These are phyloP conservation scores for Nakaseomyces uthaithaninus DNA, from an alignment of 1,139 yeast species.

Conservation along the genomic window DNA sequence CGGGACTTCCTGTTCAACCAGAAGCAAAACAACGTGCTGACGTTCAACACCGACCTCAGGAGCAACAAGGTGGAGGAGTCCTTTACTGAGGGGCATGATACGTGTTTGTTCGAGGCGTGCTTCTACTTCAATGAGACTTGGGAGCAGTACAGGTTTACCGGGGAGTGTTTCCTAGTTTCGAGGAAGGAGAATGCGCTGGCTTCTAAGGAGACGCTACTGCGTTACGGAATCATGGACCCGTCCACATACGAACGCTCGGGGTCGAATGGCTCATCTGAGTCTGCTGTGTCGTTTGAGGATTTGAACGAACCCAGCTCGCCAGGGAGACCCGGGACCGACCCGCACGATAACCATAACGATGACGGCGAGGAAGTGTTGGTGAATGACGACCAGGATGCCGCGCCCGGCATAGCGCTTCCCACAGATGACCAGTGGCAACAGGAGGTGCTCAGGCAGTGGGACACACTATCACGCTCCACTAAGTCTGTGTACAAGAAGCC, in stretches of 20 bases:
- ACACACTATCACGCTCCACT: constrained; percentile 44
- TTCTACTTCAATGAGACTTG: constrained; percentile 55
- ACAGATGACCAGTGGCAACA: constrained; percentile 53
- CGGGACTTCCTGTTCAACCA: constrained; percentile 73
- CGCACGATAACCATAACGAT: constrained; percentile 7
- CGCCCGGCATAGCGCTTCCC: constrained; percentile 33
- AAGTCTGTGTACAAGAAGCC: constrained; percentile 68
- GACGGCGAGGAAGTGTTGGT: constrained; percentile 11
- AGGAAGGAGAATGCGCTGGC: constrained; percentile 13
- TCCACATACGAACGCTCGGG: constrained; percentile 9
- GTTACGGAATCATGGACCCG: constrained; percentile 30
- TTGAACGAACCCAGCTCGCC: constrained; percentile 2
- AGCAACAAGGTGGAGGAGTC: constrained; percentile 52
- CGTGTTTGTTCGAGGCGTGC: constrained; percentile 53
- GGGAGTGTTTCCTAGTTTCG: constrained; percentile 39
- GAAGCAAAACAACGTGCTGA: constrained; percentile 54
- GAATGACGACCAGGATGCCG: constrained; percentile 9
- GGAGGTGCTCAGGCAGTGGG: constrained; percentile 63
- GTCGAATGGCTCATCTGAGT: neutral
- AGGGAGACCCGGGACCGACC: neutral
- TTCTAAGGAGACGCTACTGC: constrained; percentile 12
- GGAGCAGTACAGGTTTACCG: constrained; percentile 67
- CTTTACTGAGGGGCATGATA: constrained; percentile 36
- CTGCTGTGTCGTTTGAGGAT: constrained; percentile 6
- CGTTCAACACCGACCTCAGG: constrained; percentile 67